phyloP scores from a whole-genome alignment of 2,329 filamentous ascomycete genomes.

The Capronia epimyces region DNA sequence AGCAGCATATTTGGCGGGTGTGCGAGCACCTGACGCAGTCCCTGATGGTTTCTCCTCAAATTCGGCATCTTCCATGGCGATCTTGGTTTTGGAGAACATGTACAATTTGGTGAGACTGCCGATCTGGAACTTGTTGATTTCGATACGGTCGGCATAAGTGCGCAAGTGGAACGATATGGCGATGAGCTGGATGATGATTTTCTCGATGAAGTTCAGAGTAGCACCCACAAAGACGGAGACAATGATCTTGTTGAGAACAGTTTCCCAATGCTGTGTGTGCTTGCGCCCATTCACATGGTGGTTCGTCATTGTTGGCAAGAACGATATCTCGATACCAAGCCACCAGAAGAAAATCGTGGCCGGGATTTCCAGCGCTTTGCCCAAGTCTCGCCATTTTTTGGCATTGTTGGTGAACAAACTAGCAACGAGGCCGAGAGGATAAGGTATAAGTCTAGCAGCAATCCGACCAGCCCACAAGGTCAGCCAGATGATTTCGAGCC shows the following conservation, averaged over 20 bases:
- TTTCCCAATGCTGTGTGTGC: constrained; percentile 62
- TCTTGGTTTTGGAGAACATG: constrained; percentile 58
- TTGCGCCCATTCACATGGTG: constrained; percentile 54
- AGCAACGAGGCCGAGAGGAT: constrained; percentile 57
- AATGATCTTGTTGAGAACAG: constrained; percentile 75
- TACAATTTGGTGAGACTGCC: constrained; percentile 61
- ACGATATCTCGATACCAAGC: constrained; percentile 78
- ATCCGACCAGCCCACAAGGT: constrained; percentile 75
- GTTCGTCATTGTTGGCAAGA: constrained; percentile 71
- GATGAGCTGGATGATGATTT: constrained; percentile 91
- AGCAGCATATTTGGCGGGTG: constrained; percentile 66
- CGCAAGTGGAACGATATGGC: constrained; percentile 87
- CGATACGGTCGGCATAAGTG: constrained; percentile 85
- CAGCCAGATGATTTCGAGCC: constrained; percentile 90
- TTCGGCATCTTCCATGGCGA: constrained; percentile 68
- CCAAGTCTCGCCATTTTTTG: constrained; percentile 91
- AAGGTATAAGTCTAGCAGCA: constrained; percentile 60
- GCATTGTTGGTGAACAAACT: constrained; percentile 77
- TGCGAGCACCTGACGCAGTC: constrained; percentile 58
- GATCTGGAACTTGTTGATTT: constrained; percentile 87
- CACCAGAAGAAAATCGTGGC: constrained; percentile 88
- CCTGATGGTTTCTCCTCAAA: constrained; percentile 55
- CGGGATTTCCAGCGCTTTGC: constrained; percentile 76
- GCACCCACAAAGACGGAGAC: constrained; percentile 76
- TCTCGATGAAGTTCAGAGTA: constrained; percentile 78